These are phyloP conservation scores for Russula griseocarnosa DNA, from an alignment of 768 basidiomycete genomes.

Conservation along the genomic window DNA sequence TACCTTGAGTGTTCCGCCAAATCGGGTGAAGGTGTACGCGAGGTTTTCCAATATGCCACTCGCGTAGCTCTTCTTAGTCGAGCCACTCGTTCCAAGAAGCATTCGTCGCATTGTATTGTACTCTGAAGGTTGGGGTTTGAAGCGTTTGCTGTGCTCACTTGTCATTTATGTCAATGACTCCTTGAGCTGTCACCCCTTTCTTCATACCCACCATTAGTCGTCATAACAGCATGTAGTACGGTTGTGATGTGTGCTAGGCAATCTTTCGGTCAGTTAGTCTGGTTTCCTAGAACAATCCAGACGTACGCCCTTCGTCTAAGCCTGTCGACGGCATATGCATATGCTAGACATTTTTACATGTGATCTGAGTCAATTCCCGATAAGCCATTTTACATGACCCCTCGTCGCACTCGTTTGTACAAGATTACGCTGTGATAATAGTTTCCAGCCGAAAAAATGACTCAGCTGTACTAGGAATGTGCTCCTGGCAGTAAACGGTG, in stretches of 20 bases:
- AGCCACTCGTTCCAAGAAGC: conserved; percentile 43
- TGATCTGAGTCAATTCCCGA: conserved; percentile 1
- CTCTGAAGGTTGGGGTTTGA: conserved; percentile 35
- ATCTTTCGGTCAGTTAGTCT: conserved; percentile 26
- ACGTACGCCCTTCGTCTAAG: conserved; percentile 16
- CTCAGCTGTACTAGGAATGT: background rate
- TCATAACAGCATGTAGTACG: conserved; percentile 35
- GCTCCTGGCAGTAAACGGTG: background rate
- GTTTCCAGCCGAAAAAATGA: background rate
- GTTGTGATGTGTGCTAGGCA: conserved; percentile 23
- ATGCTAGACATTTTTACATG: conserved; percentile 6
- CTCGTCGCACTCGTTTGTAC: too few species aligned
- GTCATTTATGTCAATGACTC: conserved; percentile 13
- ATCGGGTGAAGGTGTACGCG: conserved; percentile 93
- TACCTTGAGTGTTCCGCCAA: conserved; percentile 98
- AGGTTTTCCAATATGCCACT: conserved; percentile 98
- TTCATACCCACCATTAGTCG: conserved; percentile 39
- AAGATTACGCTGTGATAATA: background rate
- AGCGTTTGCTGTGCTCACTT: conserved; percentile 15
- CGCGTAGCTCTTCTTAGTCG: conserved; percentile 79
- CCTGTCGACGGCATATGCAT: background rate
- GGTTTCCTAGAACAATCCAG: conserved; percentile 21
- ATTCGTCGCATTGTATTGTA: conserved; percentile 39
- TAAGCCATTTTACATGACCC: too few species aligned
- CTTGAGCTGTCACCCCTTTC: conserved; percentile 21